Base-by-base conservation (phyloP, 202 grass and related monocot genomes). In the Elaeis oleifera region DNA sequence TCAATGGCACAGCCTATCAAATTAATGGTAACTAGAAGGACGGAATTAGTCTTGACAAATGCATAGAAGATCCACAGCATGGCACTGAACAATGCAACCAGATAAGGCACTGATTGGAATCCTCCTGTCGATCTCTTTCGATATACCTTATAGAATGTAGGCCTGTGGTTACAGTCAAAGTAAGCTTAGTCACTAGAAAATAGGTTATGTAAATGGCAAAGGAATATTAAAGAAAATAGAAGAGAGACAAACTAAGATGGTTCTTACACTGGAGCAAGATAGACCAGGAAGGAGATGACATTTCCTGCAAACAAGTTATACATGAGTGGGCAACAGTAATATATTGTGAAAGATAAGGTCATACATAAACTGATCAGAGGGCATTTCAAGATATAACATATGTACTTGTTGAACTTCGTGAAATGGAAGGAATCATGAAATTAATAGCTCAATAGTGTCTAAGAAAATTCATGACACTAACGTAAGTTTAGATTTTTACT, bases 41-140 rank as follows among this genome's bases (percentile, higher is more conserved):
- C 29, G 4, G 81, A 82, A 68, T 85, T 65, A 39, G 81, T 81
- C 71, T 90, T 96, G 5, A 96, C 78, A 5, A 90, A 27, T 49
- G 81, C 87, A 50, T 90, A 96, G 25, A 87, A 72, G 70, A 96
- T 90, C 91, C 91, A 96, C 52, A 96, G 78, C 79, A 62, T 73
- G 54, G 80, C 80, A 77, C 91, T 90, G 84, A 96, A 96, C 59
- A 96, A 50, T 9, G 86, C 83, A 65, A 96, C 81, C 70, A 85
- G 73, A 73, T 96, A 96, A 3, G 91, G 91, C 63, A 85, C 74
- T 16, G 84, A 83, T 72, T 89, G 89, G 76, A 96, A 96, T 44
- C 85, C 74, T 75, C 85, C 68, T 6, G 87, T 90, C 48, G 91
- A 90, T 64, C 83, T 90, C 77, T 80, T 90, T 23, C 71, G 76